These are phyloP conservation scores for Cladosporium phlei DNA, from an alignment of 2,329 filamentous ascomycete genomes.

Conservation along the genomic window DNA sequence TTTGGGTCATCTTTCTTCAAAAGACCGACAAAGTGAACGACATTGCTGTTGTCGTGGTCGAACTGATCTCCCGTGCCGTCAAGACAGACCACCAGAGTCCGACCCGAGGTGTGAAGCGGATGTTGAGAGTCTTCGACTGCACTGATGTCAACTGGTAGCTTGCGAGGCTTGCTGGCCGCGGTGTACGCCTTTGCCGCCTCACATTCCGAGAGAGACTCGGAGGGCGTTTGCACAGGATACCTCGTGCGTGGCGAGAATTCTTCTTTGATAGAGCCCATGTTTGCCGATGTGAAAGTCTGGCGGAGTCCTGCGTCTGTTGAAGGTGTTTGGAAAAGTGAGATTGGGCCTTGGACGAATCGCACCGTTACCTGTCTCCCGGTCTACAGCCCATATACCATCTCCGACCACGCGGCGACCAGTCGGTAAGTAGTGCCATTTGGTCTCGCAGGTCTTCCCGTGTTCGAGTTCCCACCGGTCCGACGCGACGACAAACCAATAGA, in stretches of 20 bases:
- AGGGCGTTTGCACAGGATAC: slow-evolving; percentile 5
- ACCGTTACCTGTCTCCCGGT: background rate
- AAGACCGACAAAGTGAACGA: slow-evolving; percentile 70
- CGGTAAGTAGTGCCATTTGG: no score
- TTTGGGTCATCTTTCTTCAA: slow-evolving; percentile 56
- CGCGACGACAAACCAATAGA: slow-evolving; percentile 4
- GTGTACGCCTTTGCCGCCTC: slow-evolving; percentile 1
- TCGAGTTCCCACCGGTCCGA: background rate
- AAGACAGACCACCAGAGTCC: slow-evolving; percentile 29
- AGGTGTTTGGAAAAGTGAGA: no score
- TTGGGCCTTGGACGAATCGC: no score
- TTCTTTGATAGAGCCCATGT: background rate
- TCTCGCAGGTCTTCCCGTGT: no score
- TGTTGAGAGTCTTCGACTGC: slow-evolving; percentile 2
- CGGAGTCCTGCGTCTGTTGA: no score
- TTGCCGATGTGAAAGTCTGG: background rate
- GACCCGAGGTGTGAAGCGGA: background rate
- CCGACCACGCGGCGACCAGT: background rate
- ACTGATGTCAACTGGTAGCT: background rate
- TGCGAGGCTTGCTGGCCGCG: slow-evolving; percentile 4
- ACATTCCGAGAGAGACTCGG: background rate
- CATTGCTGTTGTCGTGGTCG: slow-evolving; percentile 38
- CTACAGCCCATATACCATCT: background rate
- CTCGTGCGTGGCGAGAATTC: background rate
- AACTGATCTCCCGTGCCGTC: slow-evolving; percentile 43